Base-by-base conservation (phyloP, 768 basidiomycete species). In the Kwoniella heveanensis region DNA sequence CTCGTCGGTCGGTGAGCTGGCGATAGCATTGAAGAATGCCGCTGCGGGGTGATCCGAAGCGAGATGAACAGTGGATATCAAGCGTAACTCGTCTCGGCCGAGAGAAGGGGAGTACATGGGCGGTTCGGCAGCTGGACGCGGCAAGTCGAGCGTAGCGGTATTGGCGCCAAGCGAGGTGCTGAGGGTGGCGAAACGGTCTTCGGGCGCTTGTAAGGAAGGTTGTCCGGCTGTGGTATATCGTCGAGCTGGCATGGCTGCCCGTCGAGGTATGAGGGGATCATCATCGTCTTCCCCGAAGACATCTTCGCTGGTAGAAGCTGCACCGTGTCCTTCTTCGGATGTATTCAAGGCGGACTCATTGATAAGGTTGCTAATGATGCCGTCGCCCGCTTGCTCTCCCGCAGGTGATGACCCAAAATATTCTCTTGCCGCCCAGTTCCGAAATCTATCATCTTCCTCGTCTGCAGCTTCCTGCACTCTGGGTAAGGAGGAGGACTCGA, bases 21-120 rank as follows among this genome's bases (percentile, higher is more conserved):
- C 61, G 27, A 73, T 61, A 6, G 64, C 67, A 29, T 66, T 65
- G 47, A 76, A 76, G 64, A 67, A 71, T 17, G 70, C 63, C 8
- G 72, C 66, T 24, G 72, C 68, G 10, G 74, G 74, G 52, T 76
- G 74, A 36, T 65, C 65, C n/a, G 66, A 39, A 44, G 71, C 67
- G n/a, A 76, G 50, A 54, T 76, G 74, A 10, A 73, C 69, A 2
- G 76, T 64, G 10, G 76, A 77, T 17, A 77, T 74, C 21, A 77
- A 58, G 15, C 76, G 62, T 2, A 69, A 48, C 56, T 77, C 76
- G 37, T 77, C 68, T 1, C 54, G 36, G 19, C 49, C 66, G 13
- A 77, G 54, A 46, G 68, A 62, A 29, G 76, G 60, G 13, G 73
- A 71, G 52, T 77, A 77, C 21, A 63, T 62, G 10, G 76, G 76